These are phyloP conservation scores for Fraxinus pennsylvanica DNA, from an alignment of 257 asterid species.

Conservation along the genomic window DNA sequence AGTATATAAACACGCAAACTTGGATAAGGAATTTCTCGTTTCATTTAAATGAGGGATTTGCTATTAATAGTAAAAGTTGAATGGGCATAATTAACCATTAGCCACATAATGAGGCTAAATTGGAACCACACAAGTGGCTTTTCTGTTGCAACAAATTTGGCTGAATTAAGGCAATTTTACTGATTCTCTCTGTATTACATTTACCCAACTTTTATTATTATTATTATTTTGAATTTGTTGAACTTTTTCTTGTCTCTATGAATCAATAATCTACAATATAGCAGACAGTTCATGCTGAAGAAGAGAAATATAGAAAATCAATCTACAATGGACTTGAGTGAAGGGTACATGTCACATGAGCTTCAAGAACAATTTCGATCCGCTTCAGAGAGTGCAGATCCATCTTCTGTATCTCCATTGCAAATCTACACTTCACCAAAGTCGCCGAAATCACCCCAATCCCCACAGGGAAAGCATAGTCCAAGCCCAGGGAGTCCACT, in stretches of 20 bases:
- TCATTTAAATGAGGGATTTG: neutral
- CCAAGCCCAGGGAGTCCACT: slow-evolving; percentile 53
- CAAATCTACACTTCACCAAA: slow-evolving; percentile 42
- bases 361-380: slow-evolving; percentile 56
- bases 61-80: neutral
- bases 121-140: neutral
- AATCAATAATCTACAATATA: neutral
- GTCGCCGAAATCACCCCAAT: slow-evolving; percentile 56
- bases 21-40: neutral
- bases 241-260: neutral
- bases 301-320: neutral
- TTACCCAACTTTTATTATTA: neutral
- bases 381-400: slow-evolving; percentile 62
- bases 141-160: slow-evolving; percentile 1
- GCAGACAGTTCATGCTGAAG: neutral
- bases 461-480: slow-evolving; percentile 41
- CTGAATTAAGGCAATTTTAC: slow-evolving; percentile 1
- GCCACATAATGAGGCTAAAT: neutral
- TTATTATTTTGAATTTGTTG: neutral
- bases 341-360: slow-evolving; percentile 48
- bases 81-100: neutral
- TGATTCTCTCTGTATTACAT: neutral
- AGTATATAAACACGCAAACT: neutral
- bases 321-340: slow-evolving; percentile 46
- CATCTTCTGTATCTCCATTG: slow-evolving; percentile 45